Conservation (phyloP, 106 monocot genomes). For the Xerophyta viscosa region DNA sequence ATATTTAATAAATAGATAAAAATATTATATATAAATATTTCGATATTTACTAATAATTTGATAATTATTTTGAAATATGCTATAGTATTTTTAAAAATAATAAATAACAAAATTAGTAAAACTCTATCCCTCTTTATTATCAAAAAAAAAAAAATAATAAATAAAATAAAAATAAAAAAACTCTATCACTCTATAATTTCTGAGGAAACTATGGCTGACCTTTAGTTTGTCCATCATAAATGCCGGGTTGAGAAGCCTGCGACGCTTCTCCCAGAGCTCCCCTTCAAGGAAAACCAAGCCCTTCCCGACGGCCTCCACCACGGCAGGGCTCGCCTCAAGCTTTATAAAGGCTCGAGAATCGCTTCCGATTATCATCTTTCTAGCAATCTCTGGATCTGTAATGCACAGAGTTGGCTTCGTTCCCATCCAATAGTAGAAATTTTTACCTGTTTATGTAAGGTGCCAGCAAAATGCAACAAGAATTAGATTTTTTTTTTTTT, state of each 20-base stretch:
- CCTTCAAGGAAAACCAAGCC: conserved; percentile 40
- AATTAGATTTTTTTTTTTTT: no score
- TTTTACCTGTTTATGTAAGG: conserved; percentile 23
- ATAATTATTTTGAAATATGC: no score
- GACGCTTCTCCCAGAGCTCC: conserved; percentile 34
- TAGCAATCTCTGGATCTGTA: conserved; percentile 30
- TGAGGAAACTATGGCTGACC: conserved; percentile 12
- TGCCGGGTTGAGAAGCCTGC: conserved; percentile 45
- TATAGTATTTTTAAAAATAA: no score
- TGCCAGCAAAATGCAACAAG: no score
- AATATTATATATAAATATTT: no score
- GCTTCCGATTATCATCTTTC: conserved; percentile 32
- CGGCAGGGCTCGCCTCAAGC: background rate
- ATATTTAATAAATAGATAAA: no score
- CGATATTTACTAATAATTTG: no score
- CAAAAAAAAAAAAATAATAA: no score
- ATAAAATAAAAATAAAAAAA: no score
- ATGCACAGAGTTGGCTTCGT: conserved; percentile 23
- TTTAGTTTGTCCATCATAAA: conserved; percentile 60
- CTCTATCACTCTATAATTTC: no score
- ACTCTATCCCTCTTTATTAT: no score
- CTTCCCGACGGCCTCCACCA: conserved; percentile 26
- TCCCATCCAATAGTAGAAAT: conserved; percentile 35
- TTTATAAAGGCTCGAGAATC: conserved; percentile 47
- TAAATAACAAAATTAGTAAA: no score